These are phyloP conservation scores for Gelatoporia subvermispora DNA, from an alignment of 768 basidiomycete genomes.

Conservation along the genomic window DNA sequence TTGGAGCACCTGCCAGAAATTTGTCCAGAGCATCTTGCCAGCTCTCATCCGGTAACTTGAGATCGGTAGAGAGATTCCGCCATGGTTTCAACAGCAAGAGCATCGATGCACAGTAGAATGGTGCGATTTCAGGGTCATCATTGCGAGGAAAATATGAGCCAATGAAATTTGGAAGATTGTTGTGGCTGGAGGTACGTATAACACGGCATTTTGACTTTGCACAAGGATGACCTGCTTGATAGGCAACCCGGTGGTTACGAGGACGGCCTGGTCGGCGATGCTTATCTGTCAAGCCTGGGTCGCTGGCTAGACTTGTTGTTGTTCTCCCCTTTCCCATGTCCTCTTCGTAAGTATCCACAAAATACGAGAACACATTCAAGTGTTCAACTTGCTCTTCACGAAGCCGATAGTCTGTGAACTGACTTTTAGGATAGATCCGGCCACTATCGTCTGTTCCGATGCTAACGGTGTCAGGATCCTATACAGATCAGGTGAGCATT, in stretches of 20 bases:
- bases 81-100: slow-evolving; percentile 34
- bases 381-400: slow-evolving; percentile 18
- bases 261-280: slow-evolving; percentile 12
- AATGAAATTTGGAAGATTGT: slow-evolving; percentile 31
- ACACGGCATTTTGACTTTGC: slow-evolving; percentile 11
- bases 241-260: slow-evolving; percentile 12
- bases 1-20: slow-evolving; percentile 8
- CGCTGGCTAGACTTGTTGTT: background rate
- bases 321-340: too few relatives aligned
- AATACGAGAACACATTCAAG: slow-evolving; percentile 21
- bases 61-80: slow-evolving; percentile 19
- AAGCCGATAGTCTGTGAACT: slow-evolving; percentile 24
- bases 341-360: slow-evolving; percentile 31
- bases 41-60: slow-evolving; percentile 12
- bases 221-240: slow-evolving; percentile 15
- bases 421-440: slow-evolving; percentile 2
- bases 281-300: background rate
- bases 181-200: slow-evolving; percentile 21
- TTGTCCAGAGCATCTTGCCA: slow-evolving; percentile 21
- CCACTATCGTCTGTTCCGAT: slow-evolving; percentile 1
- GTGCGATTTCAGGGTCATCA: slow-evolving; percentile 17
- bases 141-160: slow-evolving; percentile 30
- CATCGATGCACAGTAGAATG: slow-evolving; percentile 33
- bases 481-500: too few relatives aligned
- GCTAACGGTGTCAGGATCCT: slow-evolving; percentile 5